phyloP scores from a whole-genome alignment of 2,329 filamentous ascomycete species.

The Fusarium subglutinans region DNA sequence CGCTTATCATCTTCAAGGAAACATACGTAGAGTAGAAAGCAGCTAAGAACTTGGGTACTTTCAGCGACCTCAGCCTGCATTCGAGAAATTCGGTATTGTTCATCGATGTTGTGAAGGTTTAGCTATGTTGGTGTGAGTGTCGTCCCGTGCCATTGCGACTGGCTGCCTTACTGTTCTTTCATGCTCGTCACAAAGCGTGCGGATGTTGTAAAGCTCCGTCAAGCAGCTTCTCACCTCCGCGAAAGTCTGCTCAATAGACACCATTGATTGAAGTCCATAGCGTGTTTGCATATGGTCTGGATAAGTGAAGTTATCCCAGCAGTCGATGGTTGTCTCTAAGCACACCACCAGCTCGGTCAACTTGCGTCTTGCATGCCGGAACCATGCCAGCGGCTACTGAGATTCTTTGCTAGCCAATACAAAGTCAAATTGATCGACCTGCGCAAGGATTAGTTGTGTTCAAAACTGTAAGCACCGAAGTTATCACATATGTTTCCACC shows the following conservation, averaged over 20 bases:
- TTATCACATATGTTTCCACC: background rate
- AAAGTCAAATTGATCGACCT: background rate
- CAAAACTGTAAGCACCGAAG: too few relatives aligned
- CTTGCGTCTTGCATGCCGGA: background rate
- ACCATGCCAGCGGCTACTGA: background rate
- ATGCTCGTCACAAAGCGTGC: background rate
- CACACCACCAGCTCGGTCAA: background rate
- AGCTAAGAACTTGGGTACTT: background rate
- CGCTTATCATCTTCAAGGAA: accelerated
- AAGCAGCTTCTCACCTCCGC: background rate
- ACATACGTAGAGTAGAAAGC: background rate
- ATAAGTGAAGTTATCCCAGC: background rate
- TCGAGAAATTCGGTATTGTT: background rate
- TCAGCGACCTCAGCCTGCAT: background rate
- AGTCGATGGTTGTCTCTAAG: background rate
- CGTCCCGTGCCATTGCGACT: accelerated
- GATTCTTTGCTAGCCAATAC: background rate
- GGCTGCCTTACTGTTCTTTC: background rate
- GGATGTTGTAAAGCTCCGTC: background rate
- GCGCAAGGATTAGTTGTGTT: background rate
- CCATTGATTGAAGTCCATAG: background rate
- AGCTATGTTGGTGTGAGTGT: background rate
- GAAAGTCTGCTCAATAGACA: background rate
- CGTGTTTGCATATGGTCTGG: background rate
- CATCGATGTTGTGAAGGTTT: background rate